A percentile compares a stretch with the other conserved stretches of the same genome.
Evolutionary conservation across 768 basidiomycete genomes (phyloP).

Genomic region (Termitomyces sp.): DNA sequence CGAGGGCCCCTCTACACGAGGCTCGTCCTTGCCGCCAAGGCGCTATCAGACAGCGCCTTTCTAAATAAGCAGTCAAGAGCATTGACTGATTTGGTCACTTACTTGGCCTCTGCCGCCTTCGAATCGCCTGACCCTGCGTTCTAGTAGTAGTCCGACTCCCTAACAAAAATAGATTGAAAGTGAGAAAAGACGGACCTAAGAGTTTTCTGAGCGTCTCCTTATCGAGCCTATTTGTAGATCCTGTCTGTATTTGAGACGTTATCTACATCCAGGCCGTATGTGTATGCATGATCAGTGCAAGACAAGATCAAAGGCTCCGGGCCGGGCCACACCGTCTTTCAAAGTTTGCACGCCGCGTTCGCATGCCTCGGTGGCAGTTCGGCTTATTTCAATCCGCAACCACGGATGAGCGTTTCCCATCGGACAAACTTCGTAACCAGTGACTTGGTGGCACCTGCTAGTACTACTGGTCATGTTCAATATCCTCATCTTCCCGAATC

Average conservation of each 20-base stretch:
- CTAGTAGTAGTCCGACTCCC: too few species aligned
- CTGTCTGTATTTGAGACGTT: background rate
- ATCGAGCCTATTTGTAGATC: background rate
- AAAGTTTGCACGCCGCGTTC: too few species aligned
- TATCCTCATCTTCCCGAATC: too few species aligned
- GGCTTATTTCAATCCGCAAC: too few species aligned
- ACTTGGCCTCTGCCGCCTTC: background rate
- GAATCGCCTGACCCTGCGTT: too few species aligned
- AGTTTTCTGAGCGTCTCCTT: background rate
- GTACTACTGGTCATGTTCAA: too few species aligned
- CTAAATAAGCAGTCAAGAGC: background rate
- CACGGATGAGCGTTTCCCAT: background rate
- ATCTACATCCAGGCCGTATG: too few species aligned
- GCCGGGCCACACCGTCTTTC: too few species aligned
- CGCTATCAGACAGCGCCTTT: background rate
- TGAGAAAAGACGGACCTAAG: background rate
- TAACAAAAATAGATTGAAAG: background rate
- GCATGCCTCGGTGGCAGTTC: too few species aligned
- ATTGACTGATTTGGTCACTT: background rate
- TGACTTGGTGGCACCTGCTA: background rate
- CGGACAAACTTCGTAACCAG: background rate
- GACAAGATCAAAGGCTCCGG: too few species aligned
- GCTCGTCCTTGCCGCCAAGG: background rate
- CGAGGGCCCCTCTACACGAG: background rate
- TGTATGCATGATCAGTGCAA: too few species aligned